These are phyloP conservation scores for Penicillium oxalicum DNA, from an alignment of 2,329 filamentous ascomycete genomes.

Conservation along the genomic window DNA sequence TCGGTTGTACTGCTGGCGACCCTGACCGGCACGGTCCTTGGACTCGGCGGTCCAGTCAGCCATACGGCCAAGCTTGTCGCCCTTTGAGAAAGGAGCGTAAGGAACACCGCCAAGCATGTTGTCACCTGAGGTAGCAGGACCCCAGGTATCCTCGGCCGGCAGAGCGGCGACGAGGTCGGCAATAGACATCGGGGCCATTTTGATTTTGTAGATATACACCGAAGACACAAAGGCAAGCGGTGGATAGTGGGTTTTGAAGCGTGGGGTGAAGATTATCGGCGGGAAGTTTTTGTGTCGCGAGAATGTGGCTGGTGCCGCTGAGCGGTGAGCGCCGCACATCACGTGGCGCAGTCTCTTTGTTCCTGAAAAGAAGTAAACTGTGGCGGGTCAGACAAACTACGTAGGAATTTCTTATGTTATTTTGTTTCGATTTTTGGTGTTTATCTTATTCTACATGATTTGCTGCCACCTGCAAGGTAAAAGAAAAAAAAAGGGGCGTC, in stretches of 20 bases:
- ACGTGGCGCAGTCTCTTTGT: constrained; percentile 2
- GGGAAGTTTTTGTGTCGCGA: constrained; percentile 27
- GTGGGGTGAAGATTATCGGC: constrained; percentile 22
- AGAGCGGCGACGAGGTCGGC: constrained; percentile 64
- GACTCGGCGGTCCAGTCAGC: constrained; percentile 93
- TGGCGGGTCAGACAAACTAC: too few species aligned
- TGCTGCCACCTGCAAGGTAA: too few species aligned
- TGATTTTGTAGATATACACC: constrained; percentile 12
- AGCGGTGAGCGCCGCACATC: constrained; percentile 12
- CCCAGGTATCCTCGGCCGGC: constrained; percentile 77
- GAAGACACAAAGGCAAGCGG: constrained; percentile 10
- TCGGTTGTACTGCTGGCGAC: constrained; percentile 82
- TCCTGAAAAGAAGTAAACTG: too few species aligned
- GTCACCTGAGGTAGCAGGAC: constrained; percentile 72
- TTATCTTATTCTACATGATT: too few species aligned
- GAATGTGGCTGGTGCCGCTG: constrained; percentile 18
- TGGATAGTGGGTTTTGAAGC: constrained; percentile 10
- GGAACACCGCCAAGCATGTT: constrained; percentile 91
- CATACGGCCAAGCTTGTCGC: constrained; percentile 98
- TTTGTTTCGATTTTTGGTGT: too few species aligned
- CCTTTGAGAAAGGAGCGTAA: constrained; percentile 97
- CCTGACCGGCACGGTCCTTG: constrained; percentile 67
- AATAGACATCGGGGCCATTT: constrained; percentile 52
- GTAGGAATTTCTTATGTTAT: too few species aligned
- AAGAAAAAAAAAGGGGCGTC: too few species aligned